Evolutionary conservation across 2,329 filamentous ascomycete species (phyloP).

Genomic region (Rhexocercosporidium sp.): DNA sequence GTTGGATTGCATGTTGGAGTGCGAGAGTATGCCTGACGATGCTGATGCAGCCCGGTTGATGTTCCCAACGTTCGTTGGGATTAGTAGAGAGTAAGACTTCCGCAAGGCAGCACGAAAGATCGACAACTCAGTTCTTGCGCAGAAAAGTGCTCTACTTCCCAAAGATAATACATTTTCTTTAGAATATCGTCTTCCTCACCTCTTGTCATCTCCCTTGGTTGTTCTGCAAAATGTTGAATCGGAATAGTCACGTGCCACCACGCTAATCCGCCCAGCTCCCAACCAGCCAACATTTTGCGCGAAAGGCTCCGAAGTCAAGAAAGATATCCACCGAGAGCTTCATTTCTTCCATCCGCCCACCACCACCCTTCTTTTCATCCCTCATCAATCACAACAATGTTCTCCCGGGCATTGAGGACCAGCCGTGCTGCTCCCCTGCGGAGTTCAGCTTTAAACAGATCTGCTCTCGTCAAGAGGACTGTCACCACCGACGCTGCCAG

Average conservation of each 20-base stretch:
- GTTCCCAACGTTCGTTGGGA: too few relatives aligned
- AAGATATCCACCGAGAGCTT: conserved; percentile 18
- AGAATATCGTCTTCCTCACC: neutral
- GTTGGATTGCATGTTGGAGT: too few relatives aligned
- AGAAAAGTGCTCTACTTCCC: too few relatives aligned
- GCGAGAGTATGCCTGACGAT: too few relatives aligned
- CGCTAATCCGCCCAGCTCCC: conserved; percentile 15
- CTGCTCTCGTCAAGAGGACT: conserved; percentile 58
- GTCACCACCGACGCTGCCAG: conserved; percentile 97
- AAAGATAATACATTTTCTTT: too few relatives aligned
- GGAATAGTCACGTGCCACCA: conserved; percentile 6
- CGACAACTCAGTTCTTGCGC: too few relatives aligned
- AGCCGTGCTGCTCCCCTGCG: conserved; percentile 64
- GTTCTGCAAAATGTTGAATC: conserved; percentile 13
- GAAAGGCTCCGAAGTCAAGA: conserved; percentile 15
- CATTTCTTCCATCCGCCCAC: conserved; percentile 19
- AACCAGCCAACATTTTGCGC: conserved; percentile 25
- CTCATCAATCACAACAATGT: conserved; percentile 56
- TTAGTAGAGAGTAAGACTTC: too few relatives aligned
- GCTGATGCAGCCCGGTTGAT: too few relatives aligned
- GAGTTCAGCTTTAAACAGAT: conserved; percentile 35
- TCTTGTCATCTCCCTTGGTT: neutral
- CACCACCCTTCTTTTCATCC: conserved; percentile 7
- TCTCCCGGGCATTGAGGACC: conserved; percentile 72
- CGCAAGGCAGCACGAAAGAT: too few relatives aligned